Conservation (phyloP, 306 rosid species). For the Acacia crassicarpa region DNA sequence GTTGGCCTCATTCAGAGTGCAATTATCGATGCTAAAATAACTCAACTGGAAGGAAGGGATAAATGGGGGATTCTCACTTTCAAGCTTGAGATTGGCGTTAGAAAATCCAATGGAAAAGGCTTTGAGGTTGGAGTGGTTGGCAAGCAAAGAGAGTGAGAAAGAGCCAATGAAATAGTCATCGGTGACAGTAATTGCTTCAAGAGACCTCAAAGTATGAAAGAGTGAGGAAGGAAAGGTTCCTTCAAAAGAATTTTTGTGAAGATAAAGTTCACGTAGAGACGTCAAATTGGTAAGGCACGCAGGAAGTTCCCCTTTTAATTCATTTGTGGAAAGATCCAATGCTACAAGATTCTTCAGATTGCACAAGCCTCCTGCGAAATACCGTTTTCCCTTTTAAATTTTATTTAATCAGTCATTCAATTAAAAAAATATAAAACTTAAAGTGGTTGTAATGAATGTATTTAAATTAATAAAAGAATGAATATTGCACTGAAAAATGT, state of each 20-base stretch:
- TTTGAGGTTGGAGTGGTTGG: constrained; percentile 27
- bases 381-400: not conserved
- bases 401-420: too few relatives aligned
- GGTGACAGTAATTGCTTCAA: not conserved
- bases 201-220: not conserved
- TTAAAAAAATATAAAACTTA: too few relatives aligned
- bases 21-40: not conserved
- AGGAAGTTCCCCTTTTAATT: constrained; percentile 7
- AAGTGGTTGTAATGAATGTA: too few relatives aligned
- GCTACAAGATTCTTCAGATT: constrained; percentile 10
- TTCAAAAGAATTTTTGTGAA: not conserved
- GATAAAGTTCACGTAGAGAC: not conserved
- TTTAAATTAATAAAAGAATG: too few relatives aligned
- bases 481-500: too few relatives aligned
- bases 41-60: constrained; percentile 20
- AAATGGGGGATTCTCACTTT: constrained; percentile 28
- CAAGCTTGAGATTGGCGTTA: constrained; percentile 7
- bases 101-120: not conserved
- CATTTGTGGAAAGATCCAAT: not conserved
- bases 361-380: constrained; percentile 9
- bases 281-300: constrained; percentile 1
- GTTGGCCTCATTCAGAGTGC: not conserved
- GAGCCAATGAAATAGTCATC: constrained; percentile 5
- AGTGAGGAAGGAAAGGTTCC: constrained; percentile 14
- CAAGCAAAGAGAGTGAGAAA: constrained; percentile 18